Conservation (phyloP, 805 yeast genomes). For the Kuraishia floccosa region DNA sequence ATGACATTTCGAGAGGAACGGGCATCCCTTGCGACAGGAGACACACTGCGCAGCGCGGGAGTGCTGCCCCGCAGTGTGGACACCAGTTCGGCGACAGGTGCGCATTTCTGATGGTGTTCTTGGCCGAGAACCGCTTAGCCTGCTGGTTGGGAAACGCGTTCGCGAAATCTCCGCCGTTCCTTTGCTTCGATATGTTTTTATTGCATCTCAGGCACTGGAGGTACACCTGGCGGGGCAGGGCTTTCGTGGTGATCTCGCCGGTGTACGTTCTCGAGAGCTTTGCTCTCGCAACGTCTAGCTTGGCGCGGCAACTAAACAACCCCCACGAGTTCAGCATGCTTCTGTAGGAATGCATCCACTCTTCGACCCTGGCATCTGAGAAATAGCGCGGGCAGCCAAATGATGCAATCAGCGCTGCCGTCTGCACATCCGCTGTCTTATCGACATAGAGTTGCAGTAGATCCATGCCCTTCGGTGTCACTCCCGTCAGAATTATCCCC, state of each 20-base stretch:
- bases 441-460: constrained; percentile 80
- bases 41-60: constrained; percentile 89
- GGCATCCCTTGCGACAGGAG: constrained; percentile 67
- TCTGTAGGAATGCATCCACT: constrained; percentile 71
- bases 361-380: constrained; percentile 56
- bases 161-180: constrained; percentile 1
- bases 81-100: constrained; percentile 25
- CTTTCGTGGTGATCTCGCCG: constrained; percentile 34
- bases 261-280: constrained; percentile 42
- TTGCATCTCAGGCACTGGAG: constrained; percentile 79
- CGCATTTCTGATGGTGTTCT: constrained; percentile 4
- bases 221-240: constrained; percentile 63
- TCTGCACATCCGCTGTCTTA: constrained; percentile 83
- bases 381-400: constrained; percentile 82
- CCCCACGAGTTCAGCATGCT: constrained; percentile 69
- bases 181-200: constrained; percentile 43
- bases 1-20: constrained; percentile 28
- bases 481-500: constrained; percentile 85
- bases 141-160: neutral
- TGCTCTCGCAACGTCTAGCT: constrained; percentile 71
- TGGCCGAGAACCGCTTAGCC: constrained; percentile 3
- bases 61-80: constrained; percentile 78
- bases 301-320: constrained; percentile 66
- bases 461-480: constrained; percentile 75
- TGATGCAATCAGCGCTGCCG: constrained; percentile 72